Evolutionary conservation across 2,329 filamentous ascomycete genomes (phyloP), one percentile per base, ranked within the genome.

Genomic region (Cryphonectria carpinicola): DNA sequence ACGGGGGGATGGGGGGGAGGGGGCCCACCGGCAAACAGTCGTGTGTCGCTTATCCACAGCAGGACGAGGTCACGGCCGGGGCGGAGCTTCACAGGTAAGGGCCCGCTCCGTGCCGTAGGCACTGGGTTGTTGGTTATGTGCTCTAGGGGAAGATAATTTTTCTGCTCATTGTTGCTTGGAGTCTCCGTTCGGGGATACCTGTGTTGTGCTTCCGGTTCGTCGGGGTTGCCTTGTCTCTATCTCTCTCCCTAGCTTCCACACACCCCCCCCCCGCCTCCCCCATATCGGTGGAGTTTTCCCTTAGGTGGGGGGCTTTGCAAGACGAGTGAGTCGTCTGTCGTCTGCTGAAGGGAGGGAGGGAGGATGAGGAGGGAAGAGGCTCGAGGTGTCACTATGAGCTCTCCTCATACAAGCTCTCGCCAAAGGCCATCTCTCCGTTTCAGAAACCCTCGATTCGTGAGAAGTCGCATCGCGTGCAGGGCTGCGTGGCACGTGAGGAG

Each of bases 41-140:
- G 41, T 43, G 41, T 43, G 41, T 43, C 13, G 4, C 41, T 43
- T 43, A 25, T 32, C 13, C 7, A 25, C 25, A 32, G 35, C 58
- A 13, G 35, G 19, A 22, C 58, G 35, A 35, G 35, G 58, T 49
- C 58, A 61, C 22, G 32, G 58, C 58, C 58, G 58, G 58, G 35
- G 56, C 56, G 28, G 32, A 14, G 28, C 28, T 49, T n/a, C 10
- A n/a, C 19, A 35, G 5, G 32, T 14, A 28, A 28, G 32, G 58
- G 32, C 22, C 32, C 58, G 58, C 58, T 61, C 35, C 58, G 58
- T 61, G 58, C 58, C 58, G 58, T 39, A 5, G 54, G 28, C 54
- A 35, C 54, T 58, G 54, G 52, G 25, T 25, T 5, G 4, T 25
- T 6, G 19, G 46, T 19, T 32, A 7, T 28, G 11, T 56, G 25